Base-by-base conservation (phyloP, 306 rosid species). In the Prinsepia uniflora region DNA sequence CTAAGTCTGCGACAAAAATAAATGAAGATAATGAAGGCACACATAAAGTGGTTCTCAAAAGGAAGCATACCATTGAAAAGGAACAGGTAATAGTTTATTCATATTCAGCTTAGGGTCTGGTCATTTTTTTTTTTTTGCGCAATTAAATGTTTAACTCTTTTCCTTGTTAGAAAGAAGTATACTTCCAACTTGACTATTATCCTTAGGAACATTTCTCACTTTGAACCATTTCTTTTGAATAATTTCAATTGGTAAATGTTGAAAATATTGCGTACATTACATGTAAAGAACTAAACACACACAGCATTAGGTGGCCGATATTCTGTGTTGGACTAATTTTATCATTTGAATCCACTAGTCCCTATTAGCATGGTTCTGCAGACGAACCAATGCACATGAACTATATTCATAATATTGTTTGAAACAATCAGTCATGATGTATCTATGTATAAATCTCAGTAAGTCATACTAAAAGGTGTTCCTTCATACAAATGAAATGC, bases 81-180 rank as follows among this genome's bases (percentile, higher is more conserved):
- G 82, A 59, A 60, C 74, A 76, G 83, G 87, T 86, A 74, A 71
- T 71, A 66, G 59, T 52, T 50, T 67, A 68, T 65, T 18, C 30
- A 22, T 59, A 46, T 61, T 34, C 55, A 47, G 5, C 36, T 24
- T 15, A 36, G n/a, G 20, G 62, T 47, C 39, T 10, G 50, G 50
- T 42, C 49, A 14, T 71, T 72, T 44, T 3, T 48, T 6, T 7
- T 54, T 65, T 47, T 61, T 36, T 65, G 36, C 46, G 10, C n/a
- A 39, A n/a, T 68, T 39, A 39, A 52, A 22, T 13, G 2, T 54
- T 2, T 3, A 20, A n/a, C 9, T 19, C 10, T 68, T 53, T 50
- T 19, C 15, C 15, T 40, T 12, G 43, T 5, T 30, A 30, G 36
- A 5, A 7, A 19, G 7, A 76, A 14, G 34, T 42, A 14, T 70